Conservation (phyloP, 1,284 basidiomycete genomes). For the Heterobasidion irregulare region DNA sequence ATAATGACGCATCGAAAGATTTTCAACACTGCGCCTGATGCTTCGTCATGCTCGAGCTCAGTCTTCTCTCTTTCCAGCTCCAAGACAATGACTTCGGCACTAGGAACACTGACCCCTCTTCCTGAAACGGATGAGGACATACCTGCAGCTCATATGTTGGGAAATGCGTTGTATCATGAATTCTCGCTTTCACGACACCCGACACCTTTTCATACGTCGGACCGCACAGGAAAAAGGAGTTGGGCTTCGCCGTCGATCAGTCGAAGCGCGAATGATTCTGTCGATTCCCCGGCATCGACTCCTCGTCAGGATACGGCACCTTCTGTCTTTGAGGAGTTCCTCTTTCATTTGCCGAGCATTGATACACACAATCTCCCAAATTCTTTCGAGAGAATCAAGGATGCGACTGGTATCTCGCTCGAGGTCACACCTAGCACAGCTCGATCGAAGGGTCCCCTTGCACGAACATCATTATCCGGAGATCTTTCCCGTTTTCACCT, state of each 20-base stretch:
- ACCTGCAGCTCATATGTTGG: neutral
- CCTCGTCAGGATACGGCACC: neutral
- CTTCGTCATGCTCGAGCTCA: neutral
- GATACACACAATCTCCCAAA: neutral
- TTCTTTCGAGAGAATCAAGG: neutral
- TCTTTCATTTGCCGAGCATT: neutral
- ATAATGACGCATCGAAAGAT: no score
- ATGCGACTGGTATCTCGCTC: neutral
- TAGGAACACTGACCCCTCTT: neutral
- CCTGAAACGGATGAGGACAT: neutral
- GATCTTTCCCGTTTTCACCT: neutral
- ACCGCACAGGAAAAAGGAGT: neutral
- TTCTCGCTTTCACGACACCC: no score
- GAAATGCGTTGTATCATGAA: neutral
- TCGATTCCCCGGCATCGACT: neutral
- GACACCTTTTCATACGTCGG: neutral
- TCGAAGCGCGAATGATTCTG: neutral
- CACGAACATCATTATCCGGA: neutral
- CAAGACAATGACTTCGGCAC: neutral
- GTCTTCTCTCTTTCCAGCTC: neutral
- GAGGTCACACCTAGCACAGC: neutral
- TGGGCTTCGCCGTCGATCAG: neutral
- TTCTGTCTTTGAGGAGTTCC: neutral
- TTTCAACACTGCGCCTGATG: neutral
- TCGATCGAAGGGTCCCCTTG: neutral